Conservation (phyloP, 2,329 filamentous ascomycete species). For the Aspergillus quadricinctus region DNA sequence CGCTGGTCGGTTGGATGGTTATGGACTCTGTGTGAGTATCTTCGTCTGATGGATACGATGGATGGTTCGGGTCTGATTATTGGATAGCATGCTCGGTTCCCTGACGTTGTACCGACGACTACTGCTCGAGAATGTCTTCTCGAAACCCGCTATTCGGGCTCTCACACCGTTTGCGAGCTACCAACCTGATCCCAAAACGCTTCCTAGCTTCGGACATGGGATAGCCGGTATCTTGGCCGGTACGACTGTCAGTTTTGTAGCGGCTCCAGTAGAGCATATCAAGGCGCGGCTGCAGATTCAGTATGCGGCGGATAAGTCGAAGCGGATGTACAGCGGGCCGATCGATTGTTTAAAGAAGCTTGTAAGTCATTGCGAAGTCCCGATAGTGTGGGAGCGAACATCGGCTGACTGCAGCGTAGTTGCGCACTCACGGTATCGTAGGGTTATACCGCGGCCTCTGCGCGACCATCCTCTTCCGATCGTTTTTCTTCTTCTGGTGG, state of each 20-base stretch:
- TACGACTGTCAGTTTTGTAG: slow-evolving; percentile 85
- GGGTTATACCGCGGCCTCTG: slow-evolving; percentile 83
- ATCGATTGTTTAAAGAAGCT: slow-evolving; percentile 73
- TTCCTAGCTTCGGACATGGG: slow-evolving; percentile 78
- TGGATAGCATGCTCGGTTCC: slow-evolving; percentile 73
- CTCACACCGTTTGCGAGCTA: slow-evolving; percentile 34
- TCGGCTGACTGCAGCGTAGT: slow-evolving; percentile 21
- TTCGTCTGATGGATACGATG: neutral
- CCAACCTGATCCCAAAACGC: slow-evolving; percentile 40
- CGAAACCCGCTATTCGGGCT: slow-evolving; percentile 44
- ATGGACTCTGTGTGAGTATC: slow-evolving; percentile 70
- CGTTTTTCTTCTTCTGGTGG: slow-evolving; percentile 99
- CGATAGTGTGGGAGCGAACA: neutral
- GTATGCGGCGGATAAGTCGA: slow-evolving; percentile 73
- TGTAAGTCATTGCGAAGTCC: slow-evolving; percentile 27
- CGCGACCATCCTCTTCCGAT: slow-evolving; percentile 82
- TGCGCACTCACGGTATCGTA: slow-evolving; percentile 62
- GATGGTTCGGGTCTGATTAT: neutral
- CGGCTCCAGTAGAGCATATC: slow-evolving; percentile 89
- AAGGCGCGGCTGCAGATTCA: slow-evolving; percentile 93
- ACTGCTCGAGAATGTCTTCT: slow-evolving; percentile 74
- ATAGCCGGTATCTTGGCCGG: slow-evolving; percentile 84
- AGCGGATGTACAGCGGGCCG: slow-evolving; percentile 78
- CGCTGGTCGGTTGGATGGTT: slow-evolving; percentile 95
- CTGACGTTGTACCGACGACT: slow-evolving; percentile 84